Evolutionary conservation across 768 basidiomycete genomes (phyloP).

Genomic region (Tylopilus sp.): DNA sequence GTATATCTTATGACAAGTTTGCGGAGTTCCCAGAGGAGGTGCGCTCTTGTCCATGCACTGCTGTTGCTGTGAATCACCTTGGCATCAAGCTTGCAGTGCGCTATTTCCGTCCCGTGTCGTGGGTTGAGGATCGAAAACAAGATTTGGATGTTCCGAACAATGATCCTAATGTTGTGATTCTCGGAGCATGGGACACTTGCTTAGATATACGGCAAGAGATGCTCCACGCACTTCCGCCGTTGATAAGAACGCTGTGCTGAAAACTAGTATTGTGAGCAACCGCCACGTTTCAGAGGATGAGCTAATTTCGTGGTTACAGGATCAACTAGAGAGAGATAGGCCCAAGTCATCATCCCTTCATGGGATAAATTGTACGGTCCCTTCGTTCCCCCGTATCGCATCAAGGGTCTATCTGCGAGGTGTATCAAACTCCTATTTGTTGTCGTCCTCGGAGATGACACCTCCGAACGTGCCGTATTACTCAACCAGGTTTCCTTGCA

Average conservation of each 20-base stretch:
- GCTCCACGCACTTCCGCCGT: constrained; percentile 49
- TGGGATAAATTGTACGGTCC: constrained; percentile 39
- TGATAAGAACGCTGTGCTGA: constrained; percentile 45
- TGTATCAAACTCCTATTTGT: constrained; percentile 47
- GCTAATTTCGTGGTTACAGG: background rate
- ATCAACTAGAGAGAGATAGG: constrained; percentile 40
- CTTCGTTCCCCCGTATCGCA: background rate
- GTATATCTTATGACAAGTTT: no score
- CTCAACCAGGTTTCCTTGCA: constrained; percentile 42
- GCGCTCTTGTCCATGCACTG: background rate
- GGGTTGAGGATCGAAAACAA: constrained; percentile 39
- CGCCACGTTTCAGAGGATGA: background rate
- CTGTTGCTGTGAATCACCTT: background rate
- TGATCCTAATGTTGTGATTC: constrained; percentile 52
- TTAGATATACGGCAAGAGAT: constrained; percentile 50
- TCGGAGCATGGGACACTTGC: constrained; percentile 62
- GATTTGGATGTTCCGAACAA: constrained; percentile 39
- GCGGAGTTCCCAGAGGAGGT: constrained; percentile 38
- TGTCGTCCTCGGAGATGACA: constrained; percentile 28
- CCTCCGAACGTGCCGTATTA: background rate
- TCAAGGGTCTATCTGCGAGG: constrained; percentile 25
- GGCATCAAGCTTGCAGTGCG: background rate
- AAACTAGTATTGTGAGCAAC: constrained; percentile 26
- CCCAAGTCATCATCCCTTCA: constrained; percentile 41
- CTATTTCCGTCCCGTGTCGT: constrained; percentile 23